Conservation (phyloP, 768 basidiomycete species). For the Galerina marginata region DNA sequence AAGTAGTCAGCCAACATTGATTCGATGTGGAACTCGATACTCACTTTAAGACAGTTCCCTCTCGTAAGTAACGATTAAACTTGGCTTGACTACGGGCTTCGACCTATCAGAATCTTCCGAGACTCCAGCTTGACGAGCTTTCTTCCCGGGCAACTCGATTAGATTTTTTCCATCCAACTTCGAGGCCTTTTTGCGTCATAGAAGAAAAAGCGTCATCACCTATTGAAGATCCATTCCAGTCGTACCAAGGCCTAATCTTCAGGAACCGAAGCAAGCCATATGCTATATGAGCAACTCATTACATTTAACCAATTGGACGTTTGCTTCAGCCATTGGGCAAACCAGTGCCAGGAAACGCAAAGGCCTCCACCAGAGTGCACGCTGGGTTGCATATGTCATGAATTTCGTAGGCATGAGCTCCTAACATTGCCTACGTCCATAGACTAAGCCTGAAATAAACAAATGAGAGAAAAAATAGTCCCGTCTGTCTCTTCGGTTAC, state of each 20-base stretch:
- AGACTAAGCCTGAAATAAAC: neutral
- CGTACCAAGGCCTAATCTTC: constrained; percentile 52
- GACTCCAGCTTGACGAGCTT: constrained; percentile 56
- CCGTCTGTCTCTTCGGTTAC: constrained; percentile 11
- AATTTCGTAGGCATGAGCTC: constrained; percentile 7
- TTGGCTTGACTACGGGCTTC: constrained; percentile 58
- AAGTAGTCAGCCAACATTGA: constrained; percentile 26
- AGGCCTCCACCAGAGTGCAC: constrained; percentile 8
- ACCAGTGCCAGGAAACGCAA: neutral
- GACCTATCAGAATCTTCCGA: constrained; percentile 53
- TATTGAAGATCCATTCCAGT: constrained; percentile 55
- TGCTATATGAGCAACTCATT: no score
- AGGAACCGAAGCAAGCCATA: constrained; percentile 53
- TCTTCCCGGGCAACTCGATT: constrained; percentile 68
- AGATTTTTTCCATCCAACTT: constrained; percentile 69
- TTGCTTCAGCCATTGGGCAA: neutral
- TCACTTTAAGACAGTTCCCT: constrained; percentile 72
- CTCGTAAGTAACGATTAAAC: constrained; percentile 67
- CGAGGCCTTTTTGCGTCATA: constrained; percentile 69
- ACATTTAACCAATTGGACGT: neutral
- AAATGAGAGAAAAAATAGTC: neutral
- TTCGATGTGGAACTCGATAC: constrained; percentile 13
- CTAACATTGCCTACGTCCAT: constrained; percentile 14
- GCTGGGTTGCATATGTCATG: constrained; percentile 8
- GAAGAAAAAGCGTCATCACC: constrained; percentile 54